Base-by-base conservation (phyloP, 441 rosid genomes). In the Pelargonium fulgidum region DNA sequence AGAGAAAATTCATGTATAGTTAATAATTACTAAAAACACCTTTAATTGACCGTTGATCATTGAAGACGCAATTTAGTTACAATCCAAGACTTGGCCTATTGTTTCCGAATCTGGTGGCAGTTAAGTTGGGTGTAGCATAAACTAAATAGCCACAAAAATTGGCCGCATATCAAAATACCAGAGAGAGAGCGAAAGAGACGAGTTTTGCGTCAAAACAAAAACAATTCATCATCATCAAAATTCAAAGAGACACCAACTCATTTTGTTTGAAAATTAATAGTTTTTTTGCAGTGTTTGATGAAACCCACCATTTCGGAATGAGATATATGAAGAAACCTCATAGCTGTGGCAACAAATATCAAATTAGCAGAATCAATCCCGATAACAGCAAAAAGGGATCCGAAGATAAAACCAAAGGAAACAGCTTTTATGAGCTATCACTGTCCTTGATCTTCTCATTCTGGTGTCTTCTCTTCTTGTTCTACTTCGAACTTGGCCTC, bases 391-490 rank as follows among this genome's bases (percentile, higher is more conserved):
- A 45, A 14, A 63, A 47, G 29, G 61, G 56, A 20, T 29, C 13
- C 41, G 61, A 48, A 59, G 2, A 81, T 16, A 39, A 69, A 13
- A 16, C 56, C 45, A 52, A 68, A 68, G 52, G 76, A 73, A 84
- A 65, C 72, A 73, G 77, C 20, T 68, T 85, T 67, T 85, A 85
- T 81, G 85, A 81, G 81, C 77, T 89, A 79, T 93, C 98, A 1
- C 45, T 92, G 82, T 90, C 96, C 26, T 75, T 93, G 70, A 85
- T 85, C 73, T 81, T 89, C 42, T 78, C 82, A 75, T 76, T 82
- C 20, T 93, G 98, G 98, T 94, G 91, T 7, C 76, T 88, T 69
- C 36, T 87, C 72, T 83, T 91, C 68, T 83, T 91, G 19, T 80
- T 85, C 68, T 85, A 86, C 70, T 65, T 83, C 67, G 82, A 89